phyloP scores from a whole-genome alignment of 345 rosid species.

The Linum trigynum region DNA sequence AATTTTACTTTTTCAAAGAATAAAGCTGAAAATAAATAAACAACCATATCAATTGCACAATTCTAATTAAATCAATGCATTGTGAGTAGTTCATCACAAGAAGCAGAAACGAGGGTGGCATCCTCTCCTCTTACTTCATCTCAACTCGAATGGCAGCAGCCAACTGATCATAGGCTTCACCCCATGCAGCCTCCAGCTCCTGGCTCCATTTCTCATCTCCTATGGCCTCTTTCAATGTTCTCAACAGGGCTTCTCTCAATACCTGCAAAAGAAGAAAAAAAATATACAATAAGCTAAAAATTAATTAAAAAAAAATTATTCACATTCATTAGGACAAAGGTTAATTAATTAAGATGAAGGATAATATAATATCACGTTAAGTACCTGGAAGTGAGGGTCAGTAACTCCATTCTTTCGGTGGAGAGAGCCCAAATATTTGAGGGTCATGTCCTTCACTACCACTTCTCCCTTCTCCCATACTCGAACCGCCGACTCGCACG shows the following conservation, averaged over 20 bases:
- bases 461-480: constrained; percentile 41
- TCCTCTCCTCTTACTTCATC: constrained; percentile 32
- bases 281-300: too few species aligned
- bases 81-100: too few species aligned
- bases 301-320: too few species aligned
- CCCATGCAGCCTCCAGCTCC: constrained; percentile 37
- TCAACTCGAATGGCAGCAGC: constrained; percentile 49
- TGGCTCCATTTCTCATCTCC: constrained; percentile 44
- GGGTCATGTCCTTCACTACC: constrained; percentile 34
- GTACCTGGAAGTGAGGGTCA: constrained; percentile 45
- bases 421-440: constrained; percentile 42
- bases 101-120: too few species aligned
- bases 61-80: too few species aligned
- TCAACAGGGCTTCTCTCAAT: constrained; percentile 49
- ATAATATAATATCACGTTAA: too few species aligned
- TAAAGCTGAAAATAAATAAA: too few species aligned
- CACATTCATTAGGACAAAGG: too few species aligned
- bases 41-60: too few species aligned
- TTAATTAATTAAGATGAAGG: too few species aligned
- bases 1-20: too few species aligned
- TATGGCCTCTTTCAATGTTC: constrained; percentile 38
- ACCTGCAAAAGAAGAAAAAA: too few species aligned
- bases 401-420: constrained; percentile 43
- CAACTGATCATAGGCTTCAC: constrained; percentile 50
- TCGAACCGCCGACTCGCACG: constrained; percentile 45